Percentiles rank a stretch among this genome's conserved stretches.
These are phyloP conservation scores for Coniochaeta prunicola DNA, from an alignment of 2,329 filamentous ascomycete species.

Conservation along the genomic window DNA sequence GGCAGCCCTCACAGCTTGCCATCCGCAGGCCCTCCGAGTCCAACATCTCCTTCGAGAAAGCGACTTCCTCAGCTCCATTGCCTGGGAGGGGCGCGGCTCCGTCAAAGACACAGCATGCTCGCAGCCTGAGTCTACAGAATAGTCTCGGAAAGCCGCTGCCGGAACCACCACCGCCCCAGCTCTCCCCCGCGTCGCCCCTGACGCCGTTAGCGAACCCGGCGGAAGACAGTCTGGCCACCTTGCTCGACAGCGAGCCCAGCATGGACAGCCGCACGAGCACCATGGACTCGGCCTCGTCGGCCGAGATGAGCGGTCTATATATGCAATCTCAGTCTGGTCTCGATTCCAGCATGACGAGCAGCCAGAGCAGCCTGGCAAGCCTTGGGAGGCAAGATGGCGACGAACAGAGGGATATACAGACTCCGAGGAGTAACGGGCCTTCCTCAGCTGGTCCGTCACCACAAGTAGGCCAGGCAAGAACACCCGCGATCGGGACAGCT, in stretches of 20 bases:
- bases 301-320: constrained; percentile 16
- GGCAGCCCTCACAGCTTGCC: constrained; percentile 35
- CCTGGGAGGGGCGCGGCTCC: constrained; percentile 11
- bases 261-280: constrained; percentile 36
- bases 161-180: constrained; percentile 34
- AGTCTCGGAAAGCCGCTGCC: constrained; percentile 53
- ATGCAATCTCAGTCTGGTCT: constrained; percentile 18
- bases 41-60: constrained; percentile 17
- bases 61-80: constrained; percentile 19
- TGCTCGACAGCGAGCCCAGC: constrained; percentile 23
- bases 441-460: constrained; percentile 52
- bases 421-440: constrained; percentile 45
- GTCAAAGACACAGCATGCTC: constrained; percentile 37
- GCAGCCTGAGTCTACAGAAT: constrained; percentile 45
- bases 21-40: constrained; percentile 21
- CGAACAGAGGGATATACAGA: constrained; percentile 39
- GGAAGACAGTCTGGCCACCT: constrained; percentile 22
- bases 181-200: constrained; percentile 24
- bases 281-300: constrained; percentile 38
- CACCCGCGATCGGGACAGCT: constrained; percentile 25
- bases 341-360: constrained; percentile 34
- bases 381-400: constrained; percentile 36
- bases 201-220: constrained; percentile 20
- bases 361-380: constrained; percentile 38
- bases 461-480: constrained; percentile 32